Conservation (phyloP, 257 asterid genomes). For the Apocynum venetum region DNA sequence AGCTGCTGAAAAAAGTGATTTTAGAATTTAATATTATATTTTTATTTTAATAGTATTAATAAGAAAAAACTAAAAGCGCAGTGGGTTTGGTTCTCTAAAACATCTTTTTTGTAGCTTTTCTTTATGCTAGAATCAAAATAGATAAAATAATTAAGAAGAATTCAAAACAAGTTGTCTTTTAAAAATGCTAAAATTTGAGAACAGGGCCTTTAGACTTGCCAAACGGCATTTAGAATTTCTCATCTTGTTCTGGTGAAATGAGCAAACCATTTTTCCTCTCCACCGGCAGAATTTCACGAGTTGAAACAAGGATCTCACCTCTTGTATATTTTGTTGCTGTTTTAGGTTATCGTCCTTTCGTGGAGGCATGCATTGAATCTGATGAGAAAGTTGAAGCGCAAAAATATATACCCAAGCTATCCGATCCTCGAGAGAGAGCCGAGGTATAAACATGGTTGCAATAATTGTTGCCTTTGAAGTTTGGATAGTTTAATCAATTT, state of each 20-base stretch:
- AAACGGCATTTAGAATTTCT: background rate
- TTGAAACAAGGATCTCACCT: background rate
- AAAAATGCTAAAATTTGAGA: too few species aligned
- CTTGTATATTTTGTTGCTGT: constrained; percentile 11
- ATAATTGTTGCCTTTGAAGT: background rate
- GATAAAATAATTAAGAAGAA: background rate
- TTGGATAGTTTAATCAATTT: background rate
- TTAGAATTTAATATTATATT: too few species aligned
- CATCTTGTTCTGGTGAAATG: background rate
- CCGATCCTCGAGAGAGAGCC: constrained; percentile 84
- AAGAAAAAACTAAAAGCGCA: too few species aligned
- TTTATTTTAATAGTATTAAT: background rate
- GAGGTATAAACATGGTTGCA: constrained; percentile 49
- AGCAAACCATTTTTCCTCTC: background rate
- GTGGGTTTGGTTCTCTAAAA: too few species aligned
- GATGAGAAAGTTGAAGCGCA: constrained; percentile 83
- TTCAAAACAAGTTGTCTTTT: background rate
- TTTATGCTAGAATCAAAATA: background rate
- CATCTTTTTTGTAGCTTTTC: background rate
- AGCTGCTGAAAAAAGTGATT: too few species aligned
- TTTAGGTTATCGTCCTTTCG: constrained; percentile 92
- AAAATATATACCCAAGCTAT: constrained; percentile 81
- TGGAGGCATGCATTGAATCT: constrained; percentile 91
- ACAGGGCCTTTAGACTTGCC: background rate
- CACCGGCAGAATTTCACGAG: background rate